Evolutionary conservation across 805 yeast genomes (phyloP), one percentile per base, ranked within the genome.

Genomic region (Ogataea allantospora): DNA sequence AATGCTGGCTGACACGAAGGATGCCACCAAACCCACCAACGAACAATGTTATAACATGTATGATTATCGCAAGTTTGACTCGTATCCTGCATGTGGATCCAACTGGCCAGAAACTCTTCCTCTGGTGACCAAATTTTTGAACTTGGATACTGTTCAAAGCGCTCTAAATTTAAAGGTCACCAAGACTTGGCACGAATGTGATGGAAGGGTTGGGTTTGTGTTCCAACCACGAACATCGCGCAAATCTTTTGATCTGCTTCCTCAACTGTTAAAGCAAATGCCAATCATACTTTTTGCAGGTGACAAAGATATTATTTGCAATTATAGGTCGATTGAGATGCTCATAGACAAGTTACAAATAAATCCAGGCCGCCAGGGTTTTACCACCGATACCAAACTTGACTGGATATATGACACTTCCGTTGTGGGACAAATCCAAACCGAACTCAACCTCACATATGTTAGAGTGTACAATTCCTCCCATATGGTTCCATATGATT

Each of bases 401-500:
- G 61, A 62, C 38, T 77, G 83, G 83, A 45, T 55, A 13, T 72
- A 71, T 53, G 63, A 71, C 43, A 58, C 63, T 10, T 42, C 50
- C 6, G 42, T 41, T 7, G 72, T 65, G 7, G 73, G 77, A 43
- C 50, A 59, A 24, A 49, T 75, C 25, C 59, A 60, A 42, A 34
- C 60, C 13, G 89, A 80, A 32, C 70, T 86, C 46, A 86, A 87
- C 54, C 66, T 91, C 53, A 83, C 96, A 0, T 83, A 83, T 57
- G 78, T 85, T 21, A 77, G 78, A 40, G 77, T 91, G 2, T 75
- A 63, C 57, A 77, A 86, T 50, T 78, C 95, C 0, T 83, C 95
- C 3, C 98, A 93, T 57, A 91, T 93, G 98, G 93, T 88, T 17
- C 95, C 98, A 1, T 81, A 75, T 48, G 97, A 89, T 57, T 64